Evolutionary conservation across 1,284 basidiomycete species (phyloP).

Genomic region (Amylostereum areolatum): DNA sequence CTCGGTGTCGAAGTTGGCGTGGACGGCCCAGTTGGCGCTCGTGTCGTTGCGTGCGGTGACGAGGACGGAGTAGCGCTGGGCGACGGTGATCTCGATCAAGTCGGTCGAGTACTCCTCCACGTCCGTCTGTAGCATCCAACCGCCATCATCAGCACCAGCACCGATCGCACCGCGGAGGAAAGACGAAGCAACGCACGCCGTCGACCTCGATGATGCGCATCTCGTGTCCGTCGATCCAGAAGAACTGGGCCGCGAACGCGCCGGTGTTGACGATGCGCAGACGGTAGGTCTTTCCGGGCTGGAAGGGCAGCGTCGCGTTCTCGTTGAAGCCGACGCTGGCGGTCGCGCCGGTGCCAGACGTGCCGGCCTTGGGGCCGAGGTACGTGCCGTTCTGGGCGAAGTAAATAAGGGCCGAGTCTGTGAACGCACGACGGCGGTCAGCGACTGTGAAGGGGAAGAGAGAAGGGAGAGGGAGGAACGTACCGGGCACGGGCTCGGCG

Average conservation of each 20-base stretch:
- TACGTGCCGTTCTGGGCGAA: conserved; percentile 73
- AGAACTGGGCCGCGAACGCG: conserved; percentile 70
- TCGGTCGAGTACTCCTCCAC: conserved; percentile 67
- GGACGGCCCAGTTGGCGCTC: conserved; percentile 79
- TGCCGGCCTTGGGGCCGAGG: conserved; percentile 52
- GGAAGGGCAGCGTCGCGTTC: conserved; percentile 81
- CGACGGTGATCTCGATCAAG: conserved; percentile 70
- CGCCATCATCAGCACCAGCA: background rate
- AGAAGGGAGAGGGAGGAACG: background rate
- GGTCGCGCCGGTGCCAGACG: conserved; percentile 39
- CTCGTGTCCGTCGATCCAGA: conserved; percentile 89
- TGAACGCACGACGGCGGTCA: conserved; percentile 21
- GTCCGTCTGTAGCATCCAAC: conserved; percentile 50
- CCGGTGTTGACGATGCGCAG: conserved; percentile 73
- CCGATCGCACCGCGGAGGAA: background rate
- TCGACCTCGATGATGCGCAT: conserved; percentile 90
- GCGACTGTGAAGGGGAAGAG: background rate
- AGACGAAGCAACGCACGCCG: conserved; percentile 50
- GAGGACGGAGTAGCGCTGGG: conserved; percentile 92
- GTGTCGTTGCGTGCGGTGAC: conserved; percentile 88
- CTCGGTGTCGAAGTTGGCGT: conserved; percentile 80
- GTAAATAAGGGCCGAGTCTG: conserved; percentile 82
- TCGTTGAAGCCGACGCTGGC: conserved; percentile 75
- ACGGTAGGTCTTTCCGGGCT: conserved; percentile 76
- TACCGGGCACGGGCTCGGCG: conserved; percentile 69